Conservation (phyloP, 192 early-diverging fungal genomes). For the Mortierella alpina region DNA sequence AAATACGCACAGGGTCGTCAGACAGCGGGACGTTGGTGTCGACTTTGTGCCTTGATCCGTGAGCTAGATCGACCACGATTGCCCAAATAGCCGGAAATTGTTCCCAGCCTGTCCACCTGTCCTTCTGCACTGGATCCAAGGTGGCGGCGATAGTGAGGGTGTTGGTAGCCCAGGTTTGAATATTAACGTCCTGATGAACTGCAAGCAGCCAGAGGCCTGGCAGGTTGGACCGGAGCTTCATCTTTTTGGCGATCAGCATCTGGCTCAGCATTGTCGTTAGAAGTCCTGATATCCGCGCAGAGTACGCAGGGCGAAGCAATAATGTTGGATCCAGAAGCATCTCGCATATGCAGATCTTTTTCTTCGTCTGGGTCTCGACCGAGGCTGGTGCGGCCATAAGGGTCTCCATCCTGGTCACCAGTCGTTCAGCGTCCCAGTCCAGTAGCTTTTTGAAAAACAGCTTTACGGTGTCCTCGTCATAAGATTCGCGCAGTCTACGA, state of each 20-base stretch:
- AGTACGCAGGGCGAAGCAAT: constrained; percentile 8
- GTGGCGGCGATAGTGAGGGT: constrained; percentile 13
- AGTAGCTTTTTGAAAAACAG: constrained; percentile 24
- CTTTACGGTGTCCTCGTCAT: constrained; percentile 16
- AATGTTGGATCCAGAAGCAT: constrained; percentile 28
- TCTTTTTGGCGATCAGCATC: constrained; percentile 17
- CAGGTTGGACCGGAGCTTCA: constrained; percentile 33
- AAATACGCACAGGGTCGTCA: constrained; percentile 13
- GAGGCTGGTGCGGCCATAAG: neutral
- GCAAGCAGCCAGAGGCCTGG: constrained; percentile 37
- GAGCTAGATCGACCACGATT: neutral
- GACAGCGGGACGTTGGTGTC: constrained; percentile 11
- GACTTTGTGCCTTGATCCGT: neutral
- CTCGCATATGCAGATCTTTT: constrained; percentile 40
- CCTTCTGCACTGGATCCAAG: constrained; percentile 4
- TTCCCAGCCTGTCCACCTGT: constrained; percentile 43
- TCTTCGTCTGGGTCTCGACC: neutral
- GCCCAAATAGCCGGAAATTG: constrained; percentile 16
- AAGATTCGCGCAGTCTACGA: constrained; percentile 12
- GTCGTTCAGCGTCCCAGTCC: constrained; percentile 25
- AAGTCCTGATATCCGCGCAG: constrained; percentile 5
- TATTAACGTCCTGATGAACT: constrained; percentile 17
- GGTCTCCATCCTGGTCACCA: constrained; percentile 7
- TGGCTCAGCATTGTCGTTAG: constrained; percentile 13
- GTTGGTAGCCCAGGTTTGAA: constrained; percentile 28